Percentiles rank a stretch among this genome's conserved stretches.
Evolutionary conservation across 2,329 filamentous ascomycete species (phyloP).

Genomic region (Alternaria angustiovoidea): DNA sequence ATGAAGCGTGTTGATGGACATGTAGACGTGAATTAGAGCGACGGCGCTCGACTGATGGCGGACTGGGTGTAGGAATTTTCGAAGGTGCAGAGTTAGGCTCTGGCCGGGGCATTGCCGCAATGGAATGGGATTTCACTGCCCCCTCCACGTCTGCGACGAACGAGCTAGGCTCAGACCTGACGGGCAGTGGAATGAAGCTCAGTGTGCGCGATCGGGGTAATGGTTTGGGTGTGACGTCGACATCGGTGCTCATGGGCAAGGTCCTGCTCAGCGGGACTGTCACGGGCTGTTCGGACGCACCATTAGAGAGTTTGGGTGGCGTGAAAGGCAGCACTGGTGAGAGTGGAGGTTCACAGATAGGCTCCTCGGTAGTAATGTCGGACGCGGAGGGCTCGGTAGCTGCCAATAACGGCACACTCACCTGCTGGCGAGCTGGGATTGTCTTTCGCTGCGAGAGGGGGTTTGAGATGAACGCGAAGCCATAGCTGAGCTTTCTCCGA

Average conservation of each 20-base stretch:
- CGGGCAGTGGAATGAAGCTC: conserved; percentile 44
- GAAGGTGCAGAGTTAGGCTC: conserved; percentile 21
- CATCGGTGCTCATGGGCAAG: conserved; percentile 8
- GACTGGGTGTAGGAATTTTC: conserved; percentile 44
- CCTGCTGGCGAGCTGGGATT: conserved; percentile 23
- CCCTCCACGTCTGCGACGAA: conserved; percentile 12
- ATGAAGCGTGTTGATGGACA: conserved; percentile 18
- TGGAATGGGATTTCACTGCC: conserved; percentile 10
- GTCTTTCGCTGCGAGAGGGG: conserved; percentile 43
- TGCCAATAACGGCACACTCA: conserved; percentile 19
- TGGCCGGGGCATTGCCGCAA: conserved; percentile 11
- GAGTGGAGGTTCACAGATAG: conserved; percentile 15
- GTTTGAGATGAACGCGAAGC: conserved; percentile 44
- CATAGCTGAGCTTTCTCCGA: conserved; percentile 45
- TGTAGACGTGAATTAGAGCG: conserved; percentile 41
- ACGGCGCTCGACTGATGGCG: conserved; percentile 26
- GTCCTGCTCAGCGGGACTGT: not conserved
- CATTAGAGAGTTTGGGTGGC: conserved; percentile 1
- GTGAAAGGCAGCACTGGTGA: conserved; percentile 17
- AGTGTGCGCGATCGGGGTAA: conserved; percentile 42
- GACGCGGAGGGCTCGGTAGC: conserved; percentile 16
- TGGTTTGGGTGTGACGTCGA: conserved; percentile 27
- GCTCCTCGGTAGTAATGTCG: conserved; percentile 9
- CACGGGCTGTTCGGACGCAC: not conserved
- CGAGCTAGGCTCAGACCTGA: conserved; percentile 19